These are phyloP conservation scores for Melanogaster broomeanus DNA, from an alignment of 768 basidiomycete genomes.

Conservation along the genomic window DNA sequence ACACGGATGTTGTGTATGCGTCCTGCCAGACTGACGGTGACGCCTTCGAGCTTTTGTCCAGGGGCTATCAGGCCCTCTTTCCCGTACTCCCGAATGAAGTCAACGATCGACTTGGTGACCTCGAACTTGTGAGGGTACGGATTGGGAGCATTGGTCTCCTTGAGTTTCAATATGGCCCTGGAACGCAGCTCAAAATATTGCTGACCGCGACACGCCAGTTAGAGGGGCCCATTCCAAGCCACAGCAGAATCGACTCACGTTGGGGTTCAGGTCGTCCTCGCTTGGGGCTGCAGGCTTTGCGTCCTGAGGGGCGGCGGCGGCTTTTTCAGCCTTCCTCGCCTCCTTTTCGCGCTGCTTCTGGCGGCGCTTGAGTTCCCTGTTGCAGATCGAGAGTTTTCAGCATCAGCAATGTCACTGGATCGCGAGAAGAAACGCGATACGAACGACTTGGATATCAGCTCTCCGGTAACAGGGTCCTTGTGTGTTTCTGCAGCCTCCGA, in stretches of 20 bases:
- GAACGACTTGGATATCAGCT: slow-evolving; percentile 96
- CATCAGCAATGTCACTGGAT: slow-evolving; percentile 11
- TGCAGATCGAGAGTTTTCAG: slow-evolving; percentile 28
- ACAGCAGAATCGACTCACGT: slow-evolving; percentile 53
- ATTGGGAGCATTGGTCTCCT: slow-evolving; percentile 82
- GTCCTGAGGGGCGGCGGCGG: slow-evolving; percentile 48
- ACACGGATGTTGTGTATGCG: slow-evolving; percentile 89
- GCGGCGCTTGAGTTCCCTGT: slow-evolving; percentile 92
- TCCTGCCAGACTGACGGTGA: slow-evolving; percentile 75
- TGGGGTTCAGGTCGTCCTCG: slow-evolving; percentile 89
- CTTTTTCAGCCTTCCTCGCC: slow-evolving; percentile 77
- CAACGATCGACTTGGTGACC: slow-evolving; percentile 72
- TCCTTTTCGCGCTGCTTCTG: slow-evolving; percentile 77
- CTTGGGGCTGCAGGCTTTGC: slow-evolving; percentile 44
- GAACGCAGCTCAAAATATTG: slow-evolving; percentile 97
- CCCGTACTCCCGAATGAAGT: slow-evolving; percentile 76
- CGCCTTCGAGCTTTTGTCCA: slow-evolving; percentile 63
- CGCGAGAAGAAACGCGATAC: slow-evolving; percentile 29
- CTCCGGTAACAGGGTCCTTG: slow-evolving; percentile 89
- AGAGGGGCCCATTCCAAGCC: background rate
- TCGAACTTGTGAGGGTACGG: slow-evolving; percentile 99
- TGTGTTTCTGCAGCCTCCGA: slow-evolving; percentile 38
- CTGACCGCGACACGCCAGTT: slow-evolving; percentile 39
- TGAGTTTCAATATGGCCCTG: slow-evolving; percentile 82
- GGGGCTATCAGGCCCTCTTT: slow-evolving; percentile 65